Base-by-base conservation (phyloP, 2,329 filamentous ascomycete species). In the Fusarium brevicatenulatum region DNA sequence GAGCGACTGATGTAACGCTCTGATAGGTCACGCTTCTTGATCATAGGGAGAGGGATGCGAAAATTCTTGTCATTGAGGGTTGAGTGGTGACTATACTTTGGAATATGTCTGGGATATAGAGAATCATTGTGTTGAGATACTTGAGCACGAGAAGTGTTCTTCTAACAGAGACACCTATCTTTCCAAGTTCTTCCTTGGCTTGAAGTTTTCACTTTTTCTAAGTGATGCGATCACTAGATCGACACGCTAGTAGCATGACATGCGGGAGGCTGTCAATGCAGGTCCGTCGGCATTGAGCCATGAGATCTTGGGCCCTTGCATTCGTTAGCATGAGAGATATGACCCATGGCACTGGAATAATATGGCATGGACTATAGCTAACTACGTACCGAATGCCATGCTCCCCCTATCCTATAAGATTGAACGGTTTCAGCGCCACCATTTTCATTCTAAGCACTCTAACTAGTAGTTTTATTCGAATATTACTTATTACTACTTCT, bases 11-110 rank as follows among this genome's bases (percentile, higher is more conserved):
- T 67, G 65, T 67, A 53, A 67, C 65, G 34, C 40, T 67, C 13
- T 37, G 54, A 61, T 67, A 34, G 47, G 55, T 68, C 65, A 68
- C 47, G 47, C 54, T 30, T 18, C 30, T 34, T 42, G 56, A 47
- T 68, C 65, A 62, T 36, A 4, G 23, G 32, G 21, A 68, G 34
- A 23, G n/a, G 9, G 8, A 9, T 25, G 30, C 15, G 21, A 15
- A 11, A 11, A 49, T 43, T 36, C 21, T 13, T 37, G 54, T 52
- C 63, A 68, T 32, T 4, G 11, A 68, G 30, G 13, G 3, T 21
- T 32, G 7, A 34, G 32, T 18, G 25, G 47, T 68, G 65, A 68
- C 63, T 68, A 11, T 12, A 1, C 9, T 47, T 18, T 19, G 21
- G 18, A 25, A 53, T 54, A 47, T 25, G 16, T 25, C 13, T 28